phyloP scores from a whole-genome alignment of 1,284 basidiomycete species.

The Pseudozyma sp. region DNA sequence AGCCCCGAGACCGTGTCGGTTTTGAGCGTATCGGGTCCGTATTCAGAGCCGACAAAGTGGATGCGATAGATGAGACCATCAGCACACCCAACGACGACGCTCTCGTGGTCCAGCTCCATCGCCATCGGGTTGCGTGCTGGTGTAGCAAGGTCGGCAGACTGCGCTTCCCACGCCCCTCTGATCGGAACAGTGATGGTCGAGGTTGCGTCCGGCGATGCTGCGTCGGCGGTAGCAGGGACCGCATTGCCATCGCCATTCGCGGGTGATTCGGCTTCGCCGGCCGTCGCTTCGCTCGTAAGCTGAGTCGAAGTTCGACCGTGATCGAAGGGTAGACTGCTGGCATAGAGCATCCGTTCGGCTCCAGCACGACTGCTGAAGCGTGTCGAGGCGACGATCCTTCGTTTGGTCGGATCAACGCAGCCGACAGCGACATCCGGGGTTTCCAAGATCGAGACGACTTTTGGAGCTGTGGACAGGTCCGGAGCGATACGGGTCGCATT shows the following conservation, averaged over 20 bases:
- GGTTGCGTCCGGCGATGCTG: background rate
- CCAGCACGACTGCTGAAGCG: constrained; percentile 83
- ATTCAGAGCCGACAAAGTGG: constrained; percentile 56
- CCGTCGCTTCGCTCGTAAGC: background rate
- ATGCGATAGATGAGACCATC: constrained; percentile 61
- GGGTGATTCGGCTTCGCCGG: background rate
- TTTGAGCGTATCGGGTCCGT: constrained; percentile 24
- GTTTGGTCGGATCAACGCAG: constrained; percentile 66
- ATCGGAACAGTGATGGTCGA: constrained; percentile 37
- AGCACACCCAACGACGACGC: constrained; percentile 56
- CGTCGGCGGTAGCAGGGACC: background rate
- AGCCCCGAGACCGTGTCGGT: constrained; percentile 1
- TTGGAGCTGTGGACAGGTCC: constrained; percentile 51
- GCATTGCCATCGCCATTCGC: constrained; percentile 3
- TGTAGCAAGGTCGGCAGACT: constrained; percentile 32
- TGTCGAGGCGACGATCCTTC: constrained; percentile 84
- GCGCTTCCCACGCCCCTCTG: constrained; percentile 54
- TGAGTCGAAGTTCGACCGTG: constrained; percentile 39
- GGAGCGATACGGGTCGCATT: constrained; percentile 52
- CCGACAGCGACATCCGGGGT: constrained; percentile 60
- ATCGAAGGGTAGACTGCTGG: constrained; percentile 53
- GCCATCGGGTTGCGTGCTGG: constrained; percentile 60
- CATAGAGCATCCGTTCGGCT: constrained; percentile 74
- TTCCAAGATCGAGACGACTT: constrained; percentile 48
- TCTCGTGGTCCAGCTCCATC: constrained; percentile 61